phyloP scores from a whole-genome alignment of 2,329 filamentous ascomycete species.

The Neopestalotiopsis rosae region DNA sequence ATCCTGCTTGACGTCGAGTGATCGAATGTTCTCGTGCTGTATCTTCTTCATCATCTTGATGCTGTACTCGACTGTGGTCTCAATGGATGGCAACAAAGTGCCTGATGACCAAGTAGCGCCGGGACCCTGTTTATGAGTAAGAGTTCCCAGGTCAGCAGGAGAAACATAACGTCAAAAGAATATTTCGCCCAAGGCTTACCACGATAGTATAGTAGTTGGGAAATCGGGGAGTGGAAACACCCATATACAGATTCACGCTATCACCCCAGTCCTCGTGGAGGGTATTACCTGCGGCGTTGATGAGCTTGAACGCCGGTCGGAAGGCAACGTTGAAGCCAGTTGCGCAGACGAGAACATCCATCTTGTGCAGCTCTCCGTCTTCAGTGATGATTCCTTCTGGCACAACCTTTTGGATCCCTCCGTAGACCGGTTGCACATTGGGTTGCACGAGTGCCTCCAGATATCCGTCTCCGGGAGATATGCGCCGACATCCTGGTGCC shows the following conservation, averaged over 20 bases:
- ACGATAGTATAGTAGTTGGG: slow-evolving; percentile 17
- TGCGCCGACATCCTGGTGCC: slow-evolving; percentile 33
- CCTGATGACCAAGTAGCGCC: slow-evolving; percentile 15
- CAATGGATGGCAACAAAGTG: slow-evolving; percentile 7
- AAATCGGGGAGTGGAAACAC: slow-evolving; percentile 51
- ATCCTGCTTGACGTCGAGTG: slow-evolving; percentile 22
- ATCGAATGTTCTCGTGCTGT: slow-evolving; percentile 23
- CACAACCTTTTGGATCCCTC: slow-evolving; percentile 28
- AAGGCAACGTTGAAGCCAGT: slow-evolving; percentile 35
- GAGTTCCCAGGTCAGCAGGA: not conserved
- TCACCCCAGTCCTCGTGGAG: slow-evolving; percentile 57
- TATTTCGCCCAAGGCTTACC: not conserved
- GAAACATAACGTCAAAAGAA: not conserved
- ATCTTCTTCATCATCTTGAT: slow-evolving; percentile 23
- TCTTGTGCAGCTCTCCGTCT: slow-evolving; percentile 30
- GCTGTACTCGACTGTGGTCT: slow-evolving; percentile 20
- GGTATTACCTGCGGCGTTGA: slow-evolving; percentile 49
- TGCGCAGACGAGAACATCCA: slow-evolving; percentile 40
- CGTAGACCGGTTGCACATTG: slow-evolving; percentile 30
- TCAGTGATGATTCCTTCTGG: slow-evolving; percentile 31
- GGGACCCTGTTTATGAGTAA: not conserved
- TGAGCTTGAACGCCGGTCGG: slow-evolving; percentile 44
- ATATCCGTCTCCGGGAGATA: slow-evolving; percentile 37
- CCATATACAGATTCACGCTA: slow-evolving; percentile 57
- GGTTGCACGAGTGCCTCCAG: slow-evolving; percentile 33